Conservation (phyloP, 1,139 yeast genomes). For the Geotrichum phurueaensis region DNA sequence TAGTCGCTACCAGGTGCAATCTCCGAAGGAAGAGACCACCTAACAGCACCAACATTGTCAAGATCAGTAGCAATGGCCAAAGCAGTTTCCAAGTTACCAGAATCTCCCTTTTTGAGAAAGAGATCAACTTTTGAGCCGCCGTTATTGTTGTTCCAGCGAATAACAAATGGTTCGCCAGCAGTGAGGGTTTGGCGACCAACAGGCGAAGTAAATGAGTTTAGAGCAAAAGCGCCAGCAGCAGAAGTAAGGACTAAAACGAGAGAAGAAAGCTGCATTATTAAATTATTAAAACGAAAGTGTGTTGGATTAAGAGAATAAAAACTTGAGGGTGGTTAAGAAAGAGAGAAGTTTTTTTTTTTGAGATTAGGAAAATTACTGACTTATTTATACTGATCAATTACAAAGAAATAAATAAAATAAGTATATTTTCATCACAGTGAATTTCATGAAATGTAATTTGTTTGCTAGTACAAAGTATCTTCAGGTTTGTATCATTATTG, state of each 20-base stretch:
- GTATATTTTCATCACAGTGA: too few species aligned
- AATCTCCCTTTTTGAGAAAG: conserved; percentile 32
- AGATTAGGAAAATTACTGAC: too few species aligned
- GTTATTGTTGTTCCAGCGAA: conserved; percentile 34
- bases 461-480: too few species aligned
- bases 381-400: too few species aligned
- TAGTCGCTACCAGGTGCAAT: conserved; percentile 32
- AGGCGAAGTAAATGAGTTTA: conserved; percentile 34
- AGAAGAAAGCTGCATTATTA: conserved; percentile 19
- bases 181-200: conserved; percentile 27
- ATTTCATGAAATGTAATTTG: too few species aligned
- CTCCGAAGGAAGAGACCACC: conserved; percentile 35
- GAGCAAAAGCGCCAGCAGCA: conserved; percentile 18
- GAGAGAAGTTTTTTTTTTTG: too few species aligned
- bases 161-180: conserved; percentile 33
- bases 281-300: not conserved
- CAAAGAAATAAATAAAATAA: too few species aligned
- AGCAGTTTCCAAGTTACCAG: conserved; percentile 32
- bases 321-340: too few species aligned
- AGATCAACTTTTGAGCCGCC: conserved; percentile 34
- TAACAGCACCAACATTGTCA: conserved; percentile 36
- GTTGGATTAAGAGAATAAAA: not conserved
- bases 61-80: conserved; percentile 34
- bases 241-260: conserved; percentile 20
- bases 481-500: too few species aligned